Conservation (phyloP, 495 filamentous ascomycete species). For the Immersiella caudata region DNA sequence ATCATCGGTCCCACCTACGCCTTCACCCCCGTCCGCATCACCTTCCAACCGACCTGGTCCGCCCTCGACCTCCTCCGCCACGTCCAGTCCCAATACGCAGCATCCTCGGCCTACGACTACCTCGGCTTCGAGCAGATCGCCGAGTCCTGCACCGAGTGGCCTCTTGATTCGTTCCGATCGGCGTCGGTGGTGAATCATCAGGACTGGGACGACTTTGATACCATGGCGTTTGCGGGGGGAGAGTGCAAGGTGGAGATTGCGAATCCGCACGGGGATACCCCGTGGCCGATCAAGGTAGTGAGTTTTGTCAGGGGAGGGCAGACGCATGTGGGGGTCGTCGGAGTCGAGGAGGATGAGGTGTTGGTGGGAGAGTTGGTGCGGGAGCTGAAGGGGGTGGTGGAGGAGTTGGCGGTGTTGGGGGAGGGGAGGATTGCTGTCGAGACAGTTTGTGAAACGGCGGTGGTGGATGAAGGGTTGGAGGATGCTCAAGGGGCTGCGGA, state of each 20-base stretch:
- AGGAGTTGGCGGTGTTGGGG: slow-evolving; percentile 6
- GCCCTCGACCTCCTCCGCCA: slow-evolving; percentile 36
- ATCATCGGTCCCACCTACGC: slow-evolving; percentile 51
- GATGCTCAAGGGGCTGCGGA: neutral
- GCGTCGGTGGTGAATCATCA: slow-evolving; percentile 47
- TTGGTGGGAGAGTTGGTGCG: slow-evolving; percentile 6
- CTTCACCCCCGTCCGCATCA: slow-evolving; percentile 45
- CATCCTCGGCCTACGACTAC: slow-evolving; percentile 39
- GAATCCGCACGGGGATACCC: slow-evolving; percentile 13
- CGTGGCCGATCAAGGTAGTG: slow-evolving; percentile 13
- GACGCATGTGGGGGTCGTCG: slow-evolving; percentile 7
- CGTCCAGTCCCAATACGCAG: slow-evolving; percentile 45
- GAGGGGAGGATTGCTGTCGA: neutral
- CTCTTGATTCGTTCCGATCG: slow-evolving; percentile 35
- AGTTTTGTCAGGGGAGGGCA: slow-evolving; percentile 11
- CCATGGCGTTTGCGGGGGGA: slow-evolving; percentile 35
- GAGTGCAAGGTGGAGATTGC: too few relatives aligned
- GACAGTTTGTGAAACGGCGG: too few relatives aligned
- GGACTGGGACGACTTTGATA: slow-evolving; percentile 49
- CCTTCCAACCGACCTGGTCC: slow-evolving; percentile 33
- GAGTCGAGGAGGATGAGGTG: slow-evolving; percentile 7
- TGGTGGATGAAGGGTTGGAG: neutral
- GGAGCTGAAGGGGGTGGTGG: slow-evolving; percentile 12
- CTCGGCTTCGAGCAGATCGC: slow-evolving; percentile 41
- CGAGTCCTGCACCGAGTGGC: slow-evolving; percentile 28